These are phyloP conservation scores for Lactarius sanguifluus DNA, from an alignment of 768 basidiomycete species.

Conservation along the genomic window DNA sequence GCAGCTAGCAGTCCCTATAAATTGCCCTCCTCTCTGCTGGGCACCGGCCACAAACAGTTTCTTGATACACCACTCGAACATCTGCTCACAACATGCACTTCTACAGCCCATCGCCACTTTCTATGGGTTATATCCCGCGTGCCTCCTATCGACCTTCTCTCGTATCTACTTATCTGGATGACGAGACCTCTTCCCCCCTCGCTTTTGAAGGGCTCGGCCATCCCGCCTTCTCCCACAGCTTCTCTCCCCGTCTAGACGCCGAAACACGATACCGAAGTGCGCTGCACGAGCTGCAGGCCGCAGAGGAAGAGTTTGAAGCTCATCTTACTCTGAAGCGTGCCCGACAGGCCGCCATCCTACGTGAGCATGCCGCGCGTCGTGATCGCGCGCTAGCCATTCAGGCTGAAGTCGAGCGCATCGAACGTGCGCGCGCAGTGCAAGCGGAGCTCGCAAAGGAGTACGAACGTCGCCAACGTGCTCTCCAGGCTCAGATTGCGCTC, in stretches of 20 bases:
- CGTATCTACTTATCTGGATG: not conserved
- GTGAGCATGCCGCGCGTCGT: slow-evolving; percentile 11
- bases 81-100: slow-evolving; percentile 10
- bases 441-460: not conserved
- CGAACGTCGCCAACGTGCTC: not conserved
- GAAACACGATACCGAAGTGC: slow-evolving; percentile 27
- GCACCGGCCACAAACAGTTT: not conserved
- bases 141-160: slow-evolving; percentile 1
- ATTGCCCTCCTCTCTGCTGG: not conserved
- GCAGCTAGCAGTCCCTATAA: slow-evolving; percentile 10
- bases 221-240: not conserved
- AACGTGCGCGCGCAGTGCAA: slow-evolving; percentile 3
- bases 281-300: slow-evolving; percentile 21
- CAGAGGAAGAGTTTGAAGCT: slow-evolving; percentile 25
- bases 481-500: not conserved
- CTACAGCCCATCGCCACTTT: slow-evolving; percentile 12
- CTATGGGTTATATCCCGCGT: not conserved
- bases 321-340: slow-evolving; percentile 7
- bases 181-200: not conserved
- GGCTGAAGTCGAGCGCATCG: slow-evolving; percentile 9
- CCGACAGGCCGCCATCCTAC: slow-evolving; percentile 7
- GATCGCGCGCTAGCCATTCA: slow-evolving; percentile 8
- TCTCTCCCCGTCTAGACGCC: not conserved
- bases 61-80: not conserved
- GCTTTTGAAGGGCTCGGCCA: not conserved